Evolutionary conservation across 495 filamentous ascomycete species (phyloP), one percentile per base, ranked within the genome.

Genomic region (Aeminium ludgeri): DNA sequence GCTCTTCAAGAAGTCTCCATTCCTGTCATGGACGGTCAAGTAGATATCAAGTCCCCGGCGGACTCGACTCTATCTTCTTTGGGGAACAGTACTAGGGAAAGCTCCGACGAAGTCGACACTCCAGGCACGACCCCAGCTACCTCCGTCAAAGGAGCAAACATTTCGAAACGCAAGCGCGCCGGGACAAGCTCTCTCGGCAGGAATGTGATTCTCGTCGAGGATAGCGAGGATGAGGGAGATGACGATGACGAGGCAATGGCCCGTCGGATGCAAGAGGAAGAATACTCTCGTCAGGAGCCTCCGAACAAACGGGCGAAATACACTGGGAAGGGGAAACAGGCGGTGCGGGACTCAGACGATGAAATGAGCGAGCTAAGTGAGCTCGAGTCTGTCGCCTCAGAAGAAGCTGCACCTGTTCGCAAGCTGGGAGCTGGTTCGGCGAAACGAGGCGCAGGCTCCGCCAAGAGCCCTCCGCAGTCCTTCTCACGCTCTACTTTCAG

Each of bases 121-220:
- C 82, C 83, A 7, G 76, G 73, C 16, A 93, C 84, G 10, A 89
- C 82, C 54, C 67, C 72, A 44, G 61, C 65, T 20, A 68, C 66
- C 3, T 80, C 80, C 7, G 74, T 80, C 0, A 32, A 59, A 59
- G 57, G 34, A 32, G 53, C 39, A 13, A 18, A 41, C 19, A 38
- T 28, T 33, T 39, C 13, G 19, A 52, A 63, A 43, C 45, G 48
- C 46, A 51, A 59, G 54, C 44, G 50, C 30, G 23, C 23, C 23
- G 23, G 23, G 23, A 8, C 23, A 25, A 44, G 48, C 23, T 38
- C 38, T 36, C 47, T 48, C 8, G 48, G 55, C 25, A 41, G 37
- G 37, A 44, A 48, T 8, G 39, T 43, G 18, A 17, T 56, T 16
- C 52, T 41, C 8, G 51, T 61, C 17, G 57, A 64, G 4, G 60